Percentiles rank a stretch among this genome's conserved stretches.
Evolutionary conservation across 768 basidiomycete genomes (phyloP).

Genomic region (Chlorophyllum brunneum): DNA sequence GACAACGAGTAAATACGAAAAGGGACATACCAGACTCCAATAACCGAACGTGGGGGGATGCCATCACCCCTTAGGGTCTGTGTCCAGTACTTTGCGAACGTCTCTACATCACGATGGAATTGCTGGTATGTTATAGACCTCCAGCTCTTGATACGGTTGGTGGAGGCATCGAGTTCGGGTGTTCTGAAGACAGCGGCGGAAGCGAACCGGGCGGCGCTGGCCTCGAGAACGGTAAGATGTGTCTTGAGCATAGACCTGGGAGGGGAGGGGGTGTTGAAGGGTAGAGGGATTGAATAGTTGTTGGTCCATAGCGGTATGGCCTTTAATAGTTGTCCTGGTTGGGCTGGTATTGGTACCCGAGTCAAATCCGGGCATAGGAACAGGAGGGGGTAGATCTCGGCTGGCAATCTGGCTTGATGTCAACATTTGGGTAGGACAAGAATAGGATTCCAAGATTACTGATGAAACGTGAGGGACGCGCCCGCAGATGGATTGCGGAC

Average conservation of each 20-base stretch:
- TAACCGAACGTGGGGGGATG: conserved; percentile 52
- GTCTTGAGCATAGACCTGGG: conserved; percentile 37
- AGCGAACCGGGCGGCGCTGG: conserved; percentile 47
- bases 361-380: conserved; percentile 27
- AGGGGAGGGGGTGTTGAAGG: conserved; percentile 17
- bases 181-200: conserved; percentile 55
- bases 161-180: conserved; percentile 43
- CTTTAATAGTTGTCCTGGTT: conserved; percentile 14
- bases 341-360: conserved; percentile 26
- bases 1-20: neutral
- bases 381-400: conserved; percentile 28
- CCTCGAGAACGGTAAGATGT: conserved; percentile 63
- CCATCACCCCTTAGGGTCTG: conserved; percentile 39
- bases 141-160: conserved; percentile 49
- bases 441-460: conserved; percentile 26
- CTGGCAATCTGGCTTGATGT: conserved; percentile 23
- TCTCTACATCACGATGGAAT: conserved; percentile 64
- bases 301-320: neutral
- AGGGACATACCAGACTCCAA: conserved; percentile 67
- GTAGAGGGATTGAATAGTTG: conserved; percentile 12
- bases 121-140: conserved; percentile 56
- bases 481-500: conserved; percentile 33
- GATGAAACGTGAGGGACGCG: conserved; percentile 32
- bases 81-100: conserved; percentile 63
- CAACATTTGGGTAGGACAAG: conserved; percentile 21